phyloP scores from a whole-genome alignment of 331 rosid genomes.

The Stylosanthes scabra region DNA sequence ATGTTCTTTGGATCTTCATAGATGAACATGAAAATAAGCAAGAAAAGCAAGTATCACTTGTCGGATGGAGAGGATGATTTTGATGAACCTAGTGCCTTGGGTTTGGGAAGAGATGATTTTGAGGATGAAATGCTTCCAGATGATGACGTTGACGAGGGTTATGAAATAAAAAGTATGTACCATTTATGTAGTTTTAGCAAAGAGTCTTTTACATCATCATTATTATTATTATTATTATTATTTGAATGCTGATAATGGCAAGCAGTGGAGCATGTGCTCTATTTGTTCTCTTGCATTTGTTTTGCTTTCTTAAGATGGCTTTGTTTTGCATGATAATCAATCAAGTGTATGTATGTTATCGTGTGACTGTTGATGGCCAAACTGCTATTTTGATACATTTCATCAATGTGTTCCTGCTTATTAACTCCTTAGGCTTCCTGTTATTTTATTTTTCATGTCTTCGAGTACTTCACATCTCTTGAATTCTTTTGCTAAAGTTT shows the following conservation, averaged over 20 bases:
- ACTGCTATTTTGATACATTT: neutral
- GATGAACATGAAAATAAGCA: constrained; percentile 65
- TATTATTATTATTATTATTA: too few relatives aligned
- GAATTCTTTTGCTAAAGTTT: constrained; percentile 8
- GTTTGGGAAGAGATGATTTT: constrained; percentile 74
- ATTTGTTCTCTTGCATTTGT: constrained; percentile 9
- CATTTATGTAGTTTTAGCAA: constrained; percentile 11
- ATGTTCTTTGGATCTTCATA: neutral
- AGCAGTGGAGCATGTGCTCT: constrained; percentile 6
- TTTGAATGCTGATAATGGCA: neutral
- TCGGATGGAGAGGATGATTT: constrained; percentile 84
- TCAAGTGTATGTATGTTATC: neutral
- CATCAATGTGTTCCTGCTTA: neutral
- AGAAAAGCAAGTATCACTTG: constrained; percentile 80
- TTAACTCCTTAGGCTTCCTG: neutral
- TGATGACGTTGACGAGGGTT: constrained; percentile 50
- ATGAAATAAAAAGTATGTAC: constrained; percentile 47
- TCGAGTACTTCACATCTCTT: neutral
- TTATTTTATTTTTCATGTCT: neutral
- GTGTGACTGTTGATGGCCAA: neutral
- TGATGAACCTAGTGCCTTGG: constrained; percentile 60
- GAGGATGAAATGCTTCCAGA: constrained; percentile 68
- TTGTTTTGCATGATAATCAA: neutral
- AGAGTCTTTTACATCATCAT: neutral
- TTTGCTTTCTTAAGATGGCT: neutral